Evolutionary conservation across 1,284 basidiomycete genomes (phyloP), one percentile per base, ranked within the genome.

Genomic region (Pisolithus thermaeus): DNA sequence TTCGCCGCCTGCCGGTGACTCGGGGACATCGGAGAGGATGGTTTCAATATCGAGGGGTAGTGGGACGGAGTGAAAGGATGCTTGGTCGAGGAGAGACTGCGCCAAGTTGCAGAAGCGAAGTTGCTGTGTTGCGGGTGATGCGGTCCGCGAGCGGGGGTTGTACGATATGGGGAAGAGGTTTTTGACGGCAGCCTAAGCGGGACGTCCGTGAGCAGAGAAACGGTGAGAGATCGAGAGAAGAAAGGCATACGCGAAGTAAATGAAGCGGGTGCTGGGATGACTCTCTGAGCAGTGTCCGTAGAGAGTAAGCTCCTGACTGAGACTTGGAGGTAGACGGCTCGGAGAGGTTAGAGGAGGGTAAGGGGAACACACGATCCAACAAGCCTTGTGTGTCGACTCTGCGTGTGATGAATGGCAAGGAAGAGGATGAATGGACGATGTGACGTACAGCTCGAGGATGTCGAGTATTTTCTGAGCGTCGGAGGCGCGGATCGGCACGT

Each of bases 351-450:
- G 61, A 66, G 37, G 62, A 66, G 14, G 75, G 69, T 7, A 82
- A 68, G 20, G 83, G 80, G 62, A 87, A 85, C 56, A 87, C 84
- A 59, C 87, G 82, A 73, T 90, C 86, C n/a, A 91, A 79, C 3
- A 90, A 73, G 49, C 82, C 84, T 59, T 88, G 87, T 0, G 75
- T 76, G 64, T 90, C 88, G 52, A 80, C 71, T 60, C 85, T 87
- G 62, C 30, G n/a, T 45, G 47, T n/a, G 1, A 48, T n/a, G 37
- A 23, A 20, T 23, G 20, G 35, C 6, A 7, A 16, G 32, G 32
- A 40, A 56, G 46, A 52, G 58, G 45, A 51, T 44, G 46, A 35
- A 14, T 30, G 46, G 46, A 41, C 49, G 46, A 47, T 43, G 45
- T 46, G 7, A 73, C 82, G 57, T 60, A 90, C 83, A 80, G 74